Evolutionary conservation across 2,329 filamentous ascomycete species (phyloP), one percentile per base, ranked within the genome.

Genomic region (Beauveria rudraprayagi): DNA sequence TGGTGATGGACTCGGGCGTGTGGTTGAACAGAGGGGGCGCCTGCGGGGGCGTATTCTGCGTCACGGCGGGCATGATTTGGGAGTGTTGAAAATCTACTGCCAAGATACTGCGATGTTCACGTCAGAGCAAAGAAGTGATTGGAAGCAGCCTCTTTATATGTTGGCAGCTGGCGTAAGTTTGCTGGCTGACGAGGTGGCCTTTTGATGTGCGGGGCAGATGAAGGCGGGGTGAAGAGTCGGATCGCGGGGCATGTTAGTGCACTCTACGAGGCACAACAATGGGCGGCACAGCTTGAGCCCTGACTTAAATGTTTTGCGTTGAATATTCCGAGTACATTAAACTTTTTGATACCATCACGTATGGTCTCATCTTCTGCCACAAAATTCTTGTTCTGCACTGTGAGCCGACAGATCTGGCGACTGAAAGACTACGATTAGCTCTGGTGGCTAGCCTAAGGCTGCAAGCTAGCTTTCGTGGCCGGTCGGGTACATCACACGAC

Each of bases 11-110:
- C 62, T 87, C 81, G 65, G 87, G 83, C 48, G 89, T 92, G 67
- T 87, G 87, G 3, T 83, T 90, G 76, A 93, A 94, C 70, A 86
- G 81, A 59, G 90, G 89, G 61, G 90, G 90, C 43, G 87, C 80
- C 78, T 93, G 90, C 3, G 90, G 90, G 64, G 90, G 90, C 26
- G 34, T 46, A 34, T 44, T 50, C n/a, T 40, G 47, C 1, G 37
- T 53, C 11, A 41, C 48, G 8, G 48, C n/a, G 26, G 56, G 26
- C 56, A 60, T 60, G 24, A 1, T 53, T 28, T 26, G 5, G 34
- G 22, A 22, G 5, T 43, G 5, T 34, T 9, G 17, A 30, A 3
- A n/a, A 2, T 26, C 44, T 34, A 5, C 17, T 34, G 3, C 1
- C 37, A 9, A 11, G 3, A 3, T 19, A 3, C 11, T 48, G 6